phyloP scores from a whole-genome alignment of 139 green algal genomes.

The Chlorella sp. region DNA sequence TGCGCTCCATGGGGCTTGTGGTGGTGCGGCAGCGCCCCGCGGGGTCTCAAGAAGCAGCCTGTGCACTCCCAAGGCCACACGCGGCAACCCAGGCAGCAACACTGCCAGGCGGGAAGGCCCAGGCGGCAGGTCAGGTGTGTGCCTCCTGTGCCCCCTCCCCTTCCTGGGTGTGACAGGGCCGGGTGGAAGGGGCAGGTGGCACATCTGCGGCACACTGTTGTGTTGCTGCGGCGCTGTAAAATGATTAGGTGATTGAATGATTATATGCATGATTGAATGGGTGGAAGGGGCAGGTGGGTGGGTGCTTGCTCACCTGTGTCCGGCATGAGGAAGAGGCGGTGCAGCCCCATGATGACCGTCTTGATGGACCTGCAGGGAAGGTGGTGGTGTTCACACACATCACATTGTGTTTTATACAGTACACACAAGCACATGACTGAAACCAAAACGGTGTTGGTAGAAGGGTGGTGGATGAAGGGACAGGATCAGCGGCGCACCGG shows the following conservation, averaged over 20 bases:
- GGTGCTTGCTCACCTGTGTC: background rate
- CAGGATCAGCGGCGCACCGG: no score
- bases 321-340: constrained; percentile 33
- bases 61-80: no score
- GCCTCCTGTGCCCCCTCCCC: no score
- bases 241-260: background rate
- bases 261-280: background rate
- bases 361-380: constrained; percentile 7
- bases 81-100: background rate
- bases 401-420: background rate
- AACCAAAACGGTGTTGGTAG: no score
- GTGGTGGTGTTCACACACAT: background rate
- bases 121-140: background rate
- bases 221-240: no score
- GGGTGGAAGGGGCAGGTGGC: background rate
- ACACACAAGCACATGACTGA: background rate
- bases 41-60: no score
- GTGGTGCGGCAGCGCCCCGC: no score
- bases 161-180: no score
- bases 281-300: no score
- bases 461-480: no score
- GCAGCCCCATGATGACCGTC: constrained; percentile 16
- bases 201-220: no score
- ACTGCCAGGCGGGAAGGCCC: background rate
- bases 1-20: no score